Conservation (phyloP, 805 yeast species). For the Lachancea meyersii region DNA sequence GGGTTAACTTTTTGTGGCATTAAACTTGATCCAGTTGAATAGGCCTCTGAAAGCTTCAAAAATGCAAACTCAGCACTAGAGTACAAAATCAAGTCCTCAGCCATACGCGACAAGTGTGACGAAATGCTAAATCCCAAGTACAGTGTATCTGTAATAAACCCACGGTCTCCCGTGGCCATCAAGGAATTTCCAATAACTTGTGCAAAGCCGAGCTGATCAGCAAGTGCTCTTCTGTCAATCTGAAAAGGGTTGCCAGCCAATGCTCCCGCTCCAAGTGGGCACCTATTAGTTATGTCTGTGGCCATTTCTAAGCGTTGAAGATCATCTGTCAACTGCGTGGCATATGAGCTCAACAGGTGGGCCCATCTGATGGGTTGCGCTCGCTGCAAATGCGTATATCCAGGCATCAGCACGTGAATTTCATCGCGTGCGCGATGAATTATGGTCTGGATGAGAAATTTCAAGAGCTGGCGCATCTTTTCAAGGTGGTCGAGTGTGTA, state of each 20-base stretch:
- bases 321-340: conserved; percentile 90
- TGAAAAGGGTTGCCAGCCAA: conserved; percentile 99
- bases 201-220: conserved; percentile 69
- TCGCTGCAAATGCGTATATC: conserved; percentile 96
- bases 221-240: conserved; percentile 89
- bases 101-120: conserved; percentile 95
- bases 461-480: too few relatives aligned
- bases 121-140: conserved; percentile 84
- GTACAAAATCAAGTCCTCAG: conserved; percentile 92
- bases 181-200: conserved; percentile 92
- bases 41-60: conserved; percentile 89
- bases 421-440: too few relatives aligned
- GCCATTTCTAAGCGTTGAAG: conserved; percentile 77
- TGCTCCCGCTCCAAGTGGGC: conserved; percentile 97
- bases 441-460: too few relatives aligned
- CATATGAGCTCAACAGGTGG: conserved; percentile 92
- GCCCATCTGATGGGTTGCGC: conserved; percentile 99
- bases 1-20: conserved; percentile 99
- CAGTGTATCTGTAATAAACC: conserved; percentile 97
- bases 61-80: conserved; percentile 98
- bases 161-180: too few relatives aligned
- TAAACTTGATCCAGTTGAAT: conserved; percentile 94
- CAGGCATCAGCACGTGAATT: conserved; percentile 94
- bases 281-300: conserved; percentile 71
- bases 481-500: too few relatives aligned